These are phyloP conservation scores for Trypethelium eluteriae DNA, from an alignment of 495 filamentous ascomycete species.

Conservation along the genomic window DNA sequence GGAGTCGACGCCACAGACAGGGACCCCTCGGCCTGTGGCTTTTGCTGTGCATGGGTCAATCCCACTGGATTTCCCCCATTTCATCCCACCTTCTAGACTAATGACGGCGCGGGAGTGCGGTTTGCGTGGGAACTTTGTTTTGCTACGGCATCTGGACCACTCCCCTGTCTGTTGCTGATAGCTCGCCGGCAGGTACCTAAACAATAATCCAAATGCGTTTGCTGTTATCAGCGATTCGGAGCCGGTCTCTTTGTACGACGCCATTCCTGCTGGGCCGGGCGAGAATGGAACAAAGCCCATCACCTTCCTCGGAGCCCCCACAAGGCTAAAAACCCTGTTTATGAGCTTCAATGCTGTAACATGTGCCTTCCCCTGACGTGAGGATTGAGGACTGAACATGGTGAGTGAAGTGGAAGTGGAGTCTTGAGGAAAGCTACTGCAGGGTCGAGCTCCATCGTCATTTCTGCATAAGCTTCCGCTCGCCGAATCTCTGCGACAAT, in stretches of 20 bases:
- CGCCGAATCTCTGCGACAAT: background rate
- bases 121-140: constrained; percentile 6
- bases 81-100: background rate
- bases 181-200: constrained; percentile 2
- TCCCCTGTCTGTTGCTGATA: constrained; percentile 2
- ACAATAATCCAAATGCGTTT: constrained; percentile 8
- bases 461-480: background rate
- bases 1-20: background rate
- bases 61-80: background rate
- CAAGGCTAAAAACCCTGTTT: background rate
- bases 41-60: background rate
- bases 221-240: constrained; percentile 8
- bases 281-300: constrained; percentile 11
- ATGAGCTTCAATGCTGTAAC: background rate
- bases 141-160: background rate
- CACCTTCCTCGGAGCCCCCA: background rate
- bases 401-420: background rate
- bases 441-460: background rate
- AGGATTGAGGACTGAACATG: background rate
- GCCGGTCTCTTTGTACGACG: constrained; percentile 2
- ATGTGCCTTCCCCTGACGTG: background rate
- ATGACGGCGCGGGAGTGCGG: background rate
- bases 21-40: background rate
- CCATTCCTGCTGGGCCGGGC: background rate
- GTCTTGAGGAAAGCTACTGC: background rate